phyloP scores from a whole-genome alignment of 2,329 filamentous ascomycete species.

The Plenodomus tracheiphilus region DNA sequence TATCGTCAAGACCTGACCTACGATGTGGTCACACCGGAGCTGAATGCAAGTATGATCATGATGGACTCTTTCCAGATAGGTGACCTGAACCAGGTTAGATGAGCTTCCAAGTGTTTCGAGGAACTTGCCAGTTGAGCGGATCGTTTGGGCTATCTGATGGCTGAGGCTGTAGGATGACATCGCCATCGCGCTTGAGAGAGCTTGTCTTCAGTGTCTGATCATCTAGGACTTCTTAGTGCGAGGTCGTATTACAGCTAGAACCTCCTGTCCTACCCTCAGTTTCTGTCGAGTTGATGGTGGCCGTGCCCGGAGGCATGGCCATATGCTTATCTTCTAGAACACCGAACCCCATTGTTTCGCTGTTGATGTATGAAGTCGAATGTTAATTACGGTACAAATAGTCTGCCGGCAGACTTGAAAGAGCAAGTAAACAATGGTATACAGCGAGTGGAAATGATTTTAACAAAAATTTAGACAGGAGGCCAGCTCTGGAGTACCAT shows the following conservation, averaged over 20 bases:
- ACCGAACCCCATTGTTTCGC: constrained; percentile 32
- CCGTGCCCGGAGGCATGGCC: constrained; percentile 37
- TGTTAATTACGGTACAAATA: not conserved
- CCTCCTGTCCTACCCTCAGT: constrained; percentile 9
- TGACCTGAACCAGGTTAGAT: constrained; percentile 23
- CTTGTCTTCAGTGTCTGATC: constrained; percentile 11
- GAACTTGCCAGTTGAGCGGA: constrained; percentile 59
- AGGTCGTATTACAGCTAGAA: not conserved
- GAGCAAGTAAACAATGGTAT: constrained; percentile 1
- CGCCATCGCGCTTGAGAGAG: constrained; percentile 53
- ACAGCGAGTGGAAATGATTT: not conserved
- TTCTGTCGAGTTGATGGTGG: constrained; percentile 25
- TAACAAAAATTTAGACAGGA: not conserved
- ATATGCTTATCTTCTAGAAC: constrained; percentile 35
- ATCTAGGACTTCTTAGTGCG: not conserved
- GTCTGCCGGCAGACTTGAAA: constrained; percentile 33
- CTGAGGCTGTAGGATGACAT: constrained; percentile 84
- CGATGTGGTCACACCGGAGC: constrained; percentile 39
- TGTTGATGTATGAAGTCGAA: not conserved
- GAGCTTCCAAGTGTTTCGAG: not conserved
- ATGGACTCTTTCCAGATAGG: constrained; percentile 36
- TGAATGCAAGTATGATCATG: constrained; percentile 39
- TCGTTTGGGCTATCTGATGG: constrained; percentile 91
- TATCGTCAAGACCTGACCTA: constrained; percentile 5
- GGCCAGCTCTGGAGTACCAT: constrained; percentile 8